These are phyloP conservation scores for Hypoxylon sp. DNA, from an alignment of 2,329 filamentous ascomycete species.

Conservation along the genomic window DNA sequence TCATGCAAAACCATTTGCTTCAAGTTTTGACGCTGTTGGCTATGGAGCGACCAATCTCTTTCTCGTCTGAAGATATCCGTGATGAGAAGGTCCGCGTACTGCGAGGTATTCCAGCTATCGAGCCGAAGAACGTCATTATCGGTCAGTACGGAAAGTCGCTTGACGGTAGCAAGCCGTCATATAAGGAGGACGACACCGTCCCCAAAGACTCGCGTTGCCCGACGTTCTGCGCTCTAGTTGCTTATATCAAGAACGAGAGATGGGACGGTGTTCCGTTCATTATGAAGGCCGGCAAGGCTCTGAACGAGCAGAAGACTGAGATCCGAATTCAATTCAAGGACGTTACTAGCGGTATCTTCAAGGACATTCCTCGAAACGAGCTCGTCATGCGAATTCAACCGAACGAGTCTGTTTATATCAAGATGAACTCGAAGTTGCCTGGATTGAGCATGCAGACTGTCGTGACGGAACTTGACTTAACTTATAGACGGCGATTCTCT, in stretches of 20 bases:
- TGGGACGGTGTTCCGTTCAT: constrained; percentile 99
- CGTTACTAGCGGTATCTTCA: constrained; percentile 99
- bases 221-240: constrained; percentile 96
- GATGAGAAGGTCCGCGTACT: constrained; percentile 99
- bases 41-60: constrained; percentile 98
- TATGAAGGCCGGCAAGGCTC: constrained; percentile 97
- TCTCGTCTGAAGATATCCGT: constrained; percentile 97
- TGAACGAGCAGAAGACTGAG: constrained; percentile 99
- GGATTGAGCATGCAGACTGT: constrained; percentile 99
- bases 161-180: constrained; percentile 94
- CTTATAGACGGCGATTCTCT: constrained; percentile 97
- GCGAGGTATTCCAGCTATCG: constrained; percentile 90
- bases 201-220: constrained; percentile 97
- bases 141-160: constrained; percentile 97
- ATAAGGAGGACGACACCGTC: constrained; percentile 99
- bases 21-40: constrained; percentile 96
- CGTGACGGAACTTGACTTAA: constrained; percentile 96
- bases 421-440: constrained; percentile 99
- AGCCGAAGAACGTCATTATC: constrained; percentile 99
- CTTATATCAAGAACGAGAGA: constrained; percentile 99
- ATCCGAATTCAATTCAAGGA: constrained; percentile 99
- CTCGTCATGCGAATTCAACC: constrained; percentile 99
- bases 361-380: constrained; percentile 99
- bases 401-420: constrained; percentile 99
- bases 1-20: constrained; percentile 99